These are phyloP conservation scores for Diaporthe sp. DNA, from an alignment of 2,329 filamentous ascomycete genomes.

Conservation along the genomic window DNA sequence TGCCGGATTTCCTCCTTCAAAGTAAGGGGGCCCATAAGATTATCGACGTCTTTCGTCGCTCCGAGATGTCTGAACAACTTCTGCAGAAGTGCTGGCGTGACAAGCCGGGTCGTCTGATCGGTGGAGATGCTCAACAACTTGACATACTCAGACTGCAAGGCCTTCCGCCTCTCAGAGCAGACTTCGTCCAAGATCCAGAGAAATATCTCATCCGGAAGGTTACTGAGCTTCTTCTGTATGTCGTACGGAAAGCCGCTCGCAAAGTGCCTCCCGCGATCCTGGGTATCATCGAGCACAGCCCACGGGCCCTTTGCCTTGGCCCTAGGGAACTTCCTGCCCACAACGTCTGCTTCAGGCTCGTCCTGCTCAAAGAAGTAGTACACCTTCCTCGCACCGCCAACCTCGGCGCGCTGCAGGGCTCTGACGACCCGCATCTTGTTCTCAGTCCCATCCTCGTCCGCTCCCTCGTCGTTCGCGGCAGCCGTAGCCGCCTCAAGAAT, in stretches of 20 bases:
- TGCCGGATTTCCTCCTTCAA: conserved; percentile 43
- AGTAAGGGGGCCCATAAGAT: conserved; percentile 43
- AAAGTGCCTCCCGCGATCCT: conserved; percentile 70
- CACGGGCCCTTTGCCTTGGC: conserved; percentile 57
- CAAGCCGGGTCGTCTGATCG: conserved; percentile 58
- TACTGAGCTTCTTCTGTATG: conserved; percentile 58
- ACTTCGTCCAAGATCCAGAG: conserved; percentile 76
- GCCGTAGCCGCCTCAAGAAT: conserved; percentile 48
- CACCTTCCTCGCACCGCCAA: conserved; percentile 52
- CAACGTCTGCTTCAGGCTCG: conserved; percentile 44
- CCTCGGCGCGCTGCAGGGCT: conserved; percentile 66
- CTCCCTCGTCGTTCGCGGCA: conserved; percentile 47
- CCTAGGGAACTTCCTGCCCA: conserved; percentile 54
- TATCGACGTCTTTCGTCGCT: conserved; percentile 62
- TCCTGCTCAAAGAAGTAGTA: conserved; percentile 67
- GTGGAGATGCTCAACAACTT: conserved; percentile 64
- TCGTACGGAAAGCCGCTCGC: conserved; percentile 73
- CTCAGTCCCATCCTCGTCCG: conserved; percentile 61
- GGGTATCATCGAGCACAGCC: conserved; percentile 63
- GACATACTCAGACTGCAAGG: conserved; percentile 73
- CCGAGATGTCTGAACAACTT: conserved; percentile 72
- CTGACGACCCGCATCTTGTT: conserved; percentile 53
- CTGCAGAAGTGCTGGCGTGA: conserved; percentile 62
- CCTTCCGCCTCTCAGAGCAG: conserved; percentile 66
- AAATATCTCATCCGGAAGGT: conserved; percentile 75